Evolutionary conservation across 2,329 filamentous ascomycete species (phyloP), one percentile per base, ranked within the genome.

Genomic region (Trichoderma afroharzianum): DNA sequence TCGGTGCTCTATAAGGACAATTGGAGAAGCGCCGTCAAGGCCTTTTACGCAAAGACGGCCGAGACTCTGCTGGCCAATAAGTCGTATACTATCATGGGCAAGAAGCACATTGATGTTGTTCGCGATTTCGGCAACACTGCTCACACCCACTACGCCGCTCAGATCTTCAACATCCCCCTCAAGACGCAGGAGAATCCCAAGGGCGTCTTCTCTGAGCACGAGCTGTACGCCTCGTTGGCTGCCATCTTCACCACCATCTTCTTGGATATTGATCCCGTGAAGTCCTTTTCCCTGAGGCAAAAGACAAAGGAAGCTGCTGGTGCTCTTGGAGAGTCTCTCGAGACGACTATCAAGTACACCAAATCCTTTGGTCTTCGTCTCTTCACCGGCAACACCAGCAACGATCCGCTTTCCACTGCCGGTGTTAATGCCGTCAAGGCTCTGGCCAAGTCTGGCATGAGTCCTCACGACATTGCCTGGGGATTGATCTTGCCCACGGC

Each of bases 61-160:
- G 82, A 88, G 64, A 82, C 86, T 32, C 84, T 96, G 3, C 83
- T 97, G 24, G 79, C 82, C 0, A 85, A 89, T 32, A 92, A 93
- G 79, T 88, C 88, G 57, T 92, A 89, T 79, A 86, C 85, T 71
- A 85, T 95, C 2, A 81, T 76, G 32, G 82, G 79, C 1, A 77
- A 75, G 69, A 87, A 84, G 4, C 90, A 93, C 77, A 87, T 94
- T 53, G 93, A 96, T 75, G 85, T 95, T 4, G 83, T 93, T 11
- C 87, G 90, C 28, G 90, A 93, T 70, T 87, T 93, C 1, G 90
- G 88, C 30, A 93, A 93, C 77, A 81, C 92, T 30, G 87, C 85
- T 0, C 90, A 91, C 6, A 88, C 90, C 4, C 85, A 88, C 75
- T 93, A 92, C 53, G 88, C 87, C 0, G 83, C 91, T 3, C 85